Evolutionary conservation across 352 stramenopile species (phyloP).

Genomic region (Lagenidium giganteum): DNA sequence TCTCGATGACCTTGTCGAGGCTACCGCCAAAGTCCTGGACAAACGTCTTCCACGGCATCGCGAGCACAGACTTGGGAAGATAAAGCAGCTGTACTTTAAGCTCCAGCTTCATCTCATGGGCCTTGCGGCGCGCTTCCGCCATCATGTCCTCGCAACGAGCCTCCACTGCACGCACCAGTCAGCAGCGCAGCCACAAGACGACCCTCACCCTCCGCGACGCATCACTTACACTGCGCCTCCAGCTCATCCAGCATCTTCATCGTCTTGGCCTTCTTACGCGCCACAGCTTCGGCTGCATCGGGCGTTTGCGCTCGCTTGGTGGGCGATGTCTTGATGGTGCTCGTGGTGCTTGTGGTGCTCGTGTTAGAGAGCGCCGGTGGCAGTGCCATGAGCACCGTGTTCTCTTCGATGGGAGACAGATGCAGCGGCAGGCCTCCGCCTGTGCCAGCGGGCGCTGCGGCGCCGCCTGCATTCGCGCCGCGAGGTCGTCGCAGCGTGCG

Average conservation of each 20-base stretch:
- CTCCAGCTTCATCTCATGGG: constrained; percentile 63
- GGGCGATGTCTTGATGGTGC: constrained; percentile 25
- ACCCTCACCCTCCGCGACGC: background rate
- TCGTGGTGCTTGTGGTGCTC: constrained; percentile 15
- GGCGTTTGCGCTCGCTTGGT: constrained; percentile 16
- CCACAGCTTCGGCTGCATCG: constrained; percentile 1
- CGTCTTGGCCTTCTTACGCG: constrained; percentile 12
- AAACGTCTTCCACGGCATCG: constrained; percentile 79
- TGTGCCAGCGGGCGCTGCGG: constrained; percentile 15
- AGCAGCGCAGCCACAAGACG: background rate
- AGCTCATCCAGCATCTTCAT: constrained; percentile 48
- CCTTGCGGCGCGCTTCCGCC: constrained; percentile 43
- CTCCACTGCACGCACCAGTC: constrained; percentile 32
- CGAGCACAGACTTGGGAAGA: constrained; percentile 59
- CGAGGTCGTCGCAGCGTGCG: constrained; percentile 37
- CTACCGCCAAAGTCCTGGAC: constrained; percentile 73
- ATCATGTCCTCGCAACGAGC: constrained; percentile 55
- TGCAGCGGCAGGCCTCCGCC: no score
- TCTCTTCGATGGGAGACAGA: constrained; percentile 60
- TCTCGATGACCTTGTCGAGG: constrained; percentile 67
- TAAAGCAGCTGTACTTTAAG: constrained; percentile 78
- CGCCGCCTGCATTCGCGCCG: background rate
- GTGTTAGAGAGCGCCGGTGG: constrained; percentile 14
- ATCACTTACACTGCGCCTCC: constrained; percentile 45
- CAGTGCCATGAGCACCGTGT: constrained; percentile 50